Evolutionary conservation across 192 early-diverging fungal species (phyloP).

Genomic region (Chytriomyces hyalinus): DNA sequence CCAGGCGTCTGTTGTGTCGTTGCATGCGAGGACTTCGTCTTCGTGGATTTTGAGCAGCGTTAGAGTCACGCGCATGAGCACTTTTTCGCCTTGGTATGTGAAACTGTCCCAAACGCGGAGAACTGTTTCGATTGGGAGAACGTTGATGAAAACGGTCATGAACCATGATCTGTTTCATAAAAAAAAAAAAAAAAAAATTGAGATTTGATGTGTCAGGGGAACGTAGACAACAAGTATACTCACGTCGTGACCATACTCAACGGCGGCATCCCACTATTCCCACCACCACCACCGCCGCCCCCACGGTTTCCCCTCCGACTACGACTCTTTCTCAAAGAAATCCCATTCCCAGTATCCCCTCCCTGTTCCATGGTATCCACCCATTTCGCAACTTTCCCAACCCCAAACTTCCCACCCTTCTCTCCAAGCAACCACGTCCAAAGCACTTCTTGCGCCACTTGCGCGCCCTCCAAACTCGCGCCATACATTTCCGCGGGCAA

Average conservation of each 20-base stretch:
- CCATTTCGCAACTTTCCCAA: constrained; percentile 54
- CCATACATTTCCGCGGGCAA: constrained; percentile 79
- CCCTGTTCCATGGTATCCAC: constrained; percentile 40
- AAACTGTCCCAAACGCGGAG: constrained; percentile 85
- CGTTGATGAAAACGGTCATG: constrained; percentile 78
- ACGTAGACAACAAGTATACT: constrained; percentile 6
- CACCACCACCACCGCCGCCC: constrained; percentile 21
- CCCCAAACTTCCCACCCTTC: constrained; percentile 51
- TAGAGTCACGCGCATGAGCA: constrained; percentile 75
- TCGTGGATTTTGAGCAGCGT: constrained; percentile 75
- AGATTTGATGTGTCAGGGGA: constrained; percentile 2
- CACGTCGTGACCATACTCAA: constrained; percentile 78
- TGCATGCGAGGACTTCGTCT: constrained; percentile 51
- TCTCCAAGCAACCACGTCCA: constrained; percentile 55
- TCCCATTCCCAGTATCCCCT: not conserved
- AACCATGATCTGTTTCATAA: constrained; percentile 68
- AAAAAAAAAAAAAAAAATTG: not conserved
- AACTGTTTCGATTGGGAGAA: constrained; percentile 76
- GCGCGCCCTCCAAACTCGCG: constrained; percentile 72
- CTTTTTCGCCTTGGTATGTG: constrained; percentile 72
- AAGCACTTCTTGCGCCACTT: constrained; percentile 72
- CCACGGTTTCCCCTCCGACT: constrained; percentile 26
- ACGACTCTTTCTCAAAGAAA: not conserved
- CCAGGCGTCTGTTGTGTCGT: constrained; percentile 50
- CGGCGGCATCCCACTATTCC: constrained; percentile 61